Conservation (phyloP, 2,329 filamentous ascomycete species). For the Hypoxylon sp. region DNA sequence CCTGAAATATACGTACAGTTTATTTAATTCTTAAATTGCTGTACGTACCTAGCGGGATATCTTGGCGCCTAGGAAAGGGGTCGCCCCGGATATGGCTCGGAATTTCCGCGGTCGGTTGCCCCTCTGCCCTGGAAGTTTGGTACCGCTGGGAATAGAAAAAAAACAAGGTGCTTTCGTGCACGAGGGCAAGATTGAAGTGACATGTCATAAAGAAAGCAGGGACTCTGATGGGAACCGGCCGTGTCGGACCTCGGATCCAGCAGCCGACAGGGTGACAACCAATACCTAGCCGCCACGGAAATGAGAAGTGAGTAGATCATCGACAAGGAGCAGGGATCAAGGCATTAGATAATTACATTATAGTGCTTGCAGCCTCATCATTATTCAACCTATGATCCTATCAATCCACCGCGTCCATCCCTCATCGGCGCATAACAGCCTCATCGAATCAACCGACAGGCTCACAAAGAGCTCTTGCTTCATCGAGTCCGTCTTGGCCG, state of each 20-base stretch:
- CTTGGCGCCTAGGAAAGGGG: slow-evolving; percentile 43
- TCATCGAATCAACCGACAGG: slow-evolving; percentile 53
- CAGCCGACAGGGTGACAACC: slow-evolving; percentile 41
- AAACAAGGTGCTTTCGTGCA: slow-evolving; percentile 37
- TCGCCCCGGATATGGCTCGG: slow-evolving; percentile 33
- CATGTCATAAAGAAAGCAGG: slow-evolving; percentile 36
- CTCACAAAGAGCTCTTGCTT: slow-evolving; percentile 55
- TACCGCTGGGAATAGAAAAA: slow-evolving; percentile 40
- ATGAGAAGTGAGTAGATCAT: slow-evolving; percentile 47
- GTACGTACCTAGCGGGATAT: slow-evolving; percentile 11
- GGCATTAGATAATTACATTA: slow-evolving; percentile 48
- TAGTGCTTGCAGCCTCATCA: slow-evolving; percentile 46
- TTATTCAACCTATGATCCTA: slow-evolving; percentile 53
- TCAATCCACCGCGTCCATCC: slow-evolving; percentile 55
- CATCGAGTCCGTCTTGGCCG: slow-evolving; percentile 48
- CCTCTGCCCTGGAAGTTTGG: slow-evolving; percentile 37
- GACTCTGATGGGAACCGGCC: slow-evolving; percentile 32
- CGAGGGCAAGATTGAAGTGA: slow-evolving; percentile 42
- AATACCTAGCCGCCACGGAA: slow-evolving; percentile 43
- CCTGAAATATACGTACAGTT: background rate
- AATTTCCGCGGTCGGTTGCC: slow-evolving; percentile 40
- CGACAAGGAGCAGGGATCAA: slow-evolving; percentile 43
- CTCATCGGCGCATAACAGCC: slow-evolving; percentile 51
- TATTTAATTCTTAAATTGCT: slow-evolving; percentile 11
- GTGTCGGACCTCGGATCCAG: slow-evolving; percentile 37